Base-by-base conservation (phyloP, 2,329 filamentous ascomycete species). In the Diaporthe vaccinii region DNA sequence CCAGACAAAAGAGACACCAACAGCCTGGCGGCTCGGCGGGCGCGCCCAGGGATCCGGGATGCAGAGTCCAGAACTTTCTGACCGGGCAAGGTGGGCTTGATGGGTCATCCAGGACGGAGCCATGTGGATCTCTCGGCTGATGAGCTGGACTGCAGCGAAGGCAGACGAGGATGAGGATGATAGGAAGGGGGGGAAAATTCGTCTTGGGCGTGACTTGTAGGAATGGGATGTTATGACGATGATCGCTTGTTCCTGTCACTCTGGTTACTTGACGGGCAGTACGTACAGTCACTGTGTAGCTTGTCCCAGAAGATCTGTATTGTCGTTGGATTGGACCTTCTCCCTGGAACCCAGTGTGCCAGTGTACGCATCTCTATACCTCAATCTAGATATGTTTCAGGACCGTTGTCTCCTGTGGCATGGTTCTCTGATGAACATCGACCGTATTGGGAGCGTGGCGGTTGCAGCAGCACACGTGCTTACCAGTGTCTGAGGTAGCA, bases 111-210 rank as follows among this genome's bases (percentile, higher is more conserved):
- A 57, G 53, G 22, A 57, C 28, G 58, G 58, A 22, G 57, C 36
- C 12, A 39, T 55, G 65, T 68, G 65, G 65, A 53, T 68, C 65
- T 28, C 25, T 25, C 46, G 22, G 31, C 31, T 46, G 59, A 44
- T 69, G 65, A 69, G 46, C 49, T 69, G 65, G 49, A 69, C 65
- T 41, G 46, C 46, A 41, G 65, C 53, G 4, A 46, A 46, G 61
- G 15, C 28, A 17, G 57, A 10, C 41, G 41, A 49, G 61, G 61
- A 12, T 31, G 65, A 55, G 34, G 31, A 7, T 28, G 49, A 39
- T 15, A 3, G 4, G 39, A 17, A 31, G 15, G 12, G 12, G n/a
- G 15, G 9, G 15, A 15, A 31, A 10, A 4, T 4, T 28, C 17
- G 28, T 58, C 31, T 36, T 31, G 20, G 55, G 34, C n/a, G 57